phyloP scores from a whole-genome alignment of 1,284 basidiomycete genomes.

The Cystobasidiaceae sp. region DNA sequence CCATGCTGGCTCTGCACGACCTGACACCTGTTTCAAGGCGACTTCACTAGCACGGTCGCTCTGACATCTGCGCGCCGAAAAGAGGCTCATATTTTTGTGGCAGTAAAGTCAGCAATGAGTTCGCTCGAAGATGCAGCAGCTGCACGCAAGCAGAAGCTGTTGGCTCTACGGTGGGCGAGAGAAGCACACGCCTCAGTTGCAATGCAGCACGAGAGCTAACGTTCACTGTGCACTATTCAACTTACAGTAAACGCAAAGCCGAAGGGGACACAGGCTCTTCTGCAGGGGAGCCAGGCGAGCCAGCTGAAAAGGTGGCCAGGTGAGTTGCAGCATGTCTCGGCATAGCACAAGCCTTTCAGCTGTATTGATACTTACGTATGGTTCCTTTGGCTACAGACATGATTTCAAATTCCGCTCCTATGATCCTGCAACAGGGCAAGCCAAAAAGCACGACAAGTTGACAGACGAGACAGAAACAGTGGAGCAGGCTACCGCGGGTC shows the following conservation, averaged over 20 bases:
- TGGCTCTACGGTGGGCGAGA: slow-evolving; percentile 13
- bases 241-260: slow-evolving; percentile 30
- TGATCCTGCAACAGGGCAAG: slow-evolving; percentile 44
- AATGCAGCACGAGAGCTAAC: background rate
- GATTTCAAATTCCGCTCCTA: slow-evolving; percentile 44
- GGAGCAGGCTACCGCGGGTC: slow-evolving; percentile 73
- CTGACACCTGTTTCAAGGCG: no score
- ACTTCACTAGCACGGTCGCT: no score
- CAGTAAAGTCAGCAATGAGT: no score
- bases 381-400: no score
- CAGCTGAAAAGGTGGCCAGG: slow-evolving; percentile 23
- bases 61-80: no score
- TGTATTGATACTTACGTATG: no score
- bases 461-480: slow-evolving; percentile 72
- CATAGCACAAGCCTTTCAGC: no score
- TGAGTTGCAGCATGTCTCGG: no score
- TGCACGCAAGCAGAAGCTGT: slow-evolving; percentile 30
- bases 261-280: slow-evolving; percentile 4
- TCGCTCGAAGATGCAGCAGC: slow-evolving; percentile 31
- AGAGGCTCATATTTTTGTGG: no score
- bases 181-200: background rate
- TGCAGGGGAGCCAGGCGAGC: background rate
- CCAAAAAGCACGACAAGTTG: slow-evolving; percentile 50
- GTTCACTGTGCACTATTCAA: background rate
- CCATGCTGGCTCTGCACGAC: no score